Percentiles rank a stretch among this genome's conserved stretches.
phyloP scores from a whole-genome alignment of 345 rosid genomes.

The Hibiscus tridactylites region DNA sequence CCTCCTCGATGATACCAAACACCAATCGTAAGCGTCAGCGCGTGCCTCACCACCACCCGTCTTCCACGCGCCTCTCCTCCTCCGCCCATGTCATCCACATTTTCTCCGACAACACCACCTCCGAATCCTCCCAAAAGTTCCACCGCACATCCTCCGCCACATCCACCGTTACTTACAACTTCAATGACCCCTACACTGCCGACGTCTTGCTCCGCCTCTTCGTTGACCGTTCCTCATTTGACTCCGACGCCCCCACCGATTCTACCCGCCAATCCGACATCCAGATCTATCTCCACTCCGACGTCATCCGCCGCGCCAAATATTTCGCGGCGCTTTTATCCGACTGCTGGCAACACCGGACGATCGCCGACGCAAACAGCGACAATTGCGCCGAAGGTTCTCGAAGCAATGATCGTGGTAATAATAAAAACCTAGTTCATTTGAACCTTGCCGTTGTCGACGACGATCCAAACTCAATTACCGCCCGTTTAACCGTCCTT shows the following conservation, averaged over 20 bases:
- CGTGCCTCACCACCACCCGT: slow-evolving; percentile 15
- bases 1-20: slow-evolving; percentile 19
- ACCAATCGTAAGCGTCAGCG: slow-evolving; percentile 36
- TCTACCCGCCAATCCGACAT: slow-evolving; percentile 17
- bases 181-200: slow-evolving; percentile 40
- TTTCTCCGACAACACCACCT: slow-evolving; percentile 11
- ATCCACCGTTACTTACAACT: slow-evolving; percentile 8
- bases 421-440: background rate
- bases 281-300: slow-evolving; percentile 56
- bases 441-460: slow-evolving; percentile 31
- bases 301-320: slow-evolving; percentile 43
- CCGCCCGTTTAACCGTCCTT: slow-evolving; percentile 33
- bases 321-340: slow-evolving; percentile 58
- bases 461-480: slow-evolving; percentile 22
- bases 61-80: slow-evolving; percentile 24
- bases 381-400: background rate
- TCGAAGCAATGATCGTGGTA: background rate
- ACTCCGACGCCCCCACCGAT: slow-evolving; percentile 6
- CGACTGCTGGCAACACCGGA: slow-evolving; percentile 42
- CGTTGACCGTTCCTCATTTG: slow-evolving; percentile 18
- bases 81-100: slow-evolving; percentile 16
- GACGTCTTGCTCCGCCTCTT: slow-evolving; percentile 41
- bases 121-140: slow-evolving; percentile 26
- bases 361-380: background rate
- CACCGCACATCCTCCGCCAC: slow-evolving; percentile 18